Evolutionary conservation across 2,329 filamentous ascomycete genomes (phyloP).

Genomic region (Penicillium sp.): DNA sequence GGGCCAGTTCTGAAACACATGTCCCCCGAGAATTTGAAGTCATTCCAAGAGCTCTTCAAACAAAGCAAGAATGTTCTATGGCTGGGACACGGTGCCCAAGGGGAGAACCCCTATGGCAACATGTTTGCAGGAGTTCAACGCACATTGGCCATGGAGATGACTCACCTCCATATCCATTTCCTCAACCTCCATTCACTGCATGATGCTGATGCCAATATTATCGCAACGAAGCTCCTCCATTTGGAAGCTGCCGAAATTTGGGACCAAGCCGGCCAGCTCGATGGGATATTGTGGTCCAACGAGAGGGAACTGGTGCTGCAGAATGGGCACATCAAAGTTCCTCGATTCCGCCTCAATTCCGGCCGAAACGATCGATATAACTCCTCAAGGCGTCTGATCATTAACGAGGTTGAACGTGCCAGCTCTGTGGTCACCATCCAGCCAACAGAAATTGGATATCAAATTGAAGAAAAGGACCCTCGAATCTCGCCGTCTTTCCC

Average conservation of each 20-base stretch:
- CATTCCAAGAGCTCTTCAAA: conserved; percentile 24
- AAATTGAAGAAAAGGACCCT: conserved; percentile 7
- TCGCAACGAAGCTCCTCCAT: conserved; percentile 18
- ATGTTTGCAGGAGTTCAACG: conserved; percentile 25
- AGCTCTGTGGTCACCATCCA: conserved; percentile 4
- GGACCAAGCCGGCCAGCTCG: conserved; percentile 12
- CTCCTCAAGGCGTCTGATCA: conserved; percentile 20
- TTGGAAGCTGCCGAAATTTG: conserved; percentile 16
- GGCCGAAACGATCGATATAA: conserved; percentile 26
- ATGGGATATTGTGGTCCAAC: conserved; percentile 27
- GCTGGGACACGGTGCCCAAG: conserved; percentile 24
- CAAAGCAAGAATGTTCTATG: conserved; percentile 25
- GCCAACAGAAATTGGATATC: conserved; percentile 8
- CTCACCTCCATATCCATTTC: conserved; percentile 20
- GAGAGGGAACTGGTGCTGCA: conserved; percentile 30
- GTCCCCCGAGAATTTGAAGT: conserved; percentile 19
- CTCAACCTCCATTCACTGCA: conserved; percentile 14
- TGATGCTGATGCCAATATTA: background rate
- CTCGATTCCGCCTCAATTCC: conserved; percentile 24
- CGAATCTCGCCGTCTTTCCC: background rate
- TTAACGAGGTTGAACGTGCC: conserved; percentile 12
- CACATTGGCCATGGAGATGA: conserved; percentile 22
- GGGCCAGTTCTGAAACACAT: conserved; percentile 26
- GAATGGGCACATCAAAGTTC: conserved; percentile 26
- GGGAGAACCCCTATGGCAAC: conserved; percentile 21